Evolutionary conservation across 345 rosid genomes (phyloP), one percentile per base, ranked within the genome.

Genomic region (Punica granatum): DNA sequence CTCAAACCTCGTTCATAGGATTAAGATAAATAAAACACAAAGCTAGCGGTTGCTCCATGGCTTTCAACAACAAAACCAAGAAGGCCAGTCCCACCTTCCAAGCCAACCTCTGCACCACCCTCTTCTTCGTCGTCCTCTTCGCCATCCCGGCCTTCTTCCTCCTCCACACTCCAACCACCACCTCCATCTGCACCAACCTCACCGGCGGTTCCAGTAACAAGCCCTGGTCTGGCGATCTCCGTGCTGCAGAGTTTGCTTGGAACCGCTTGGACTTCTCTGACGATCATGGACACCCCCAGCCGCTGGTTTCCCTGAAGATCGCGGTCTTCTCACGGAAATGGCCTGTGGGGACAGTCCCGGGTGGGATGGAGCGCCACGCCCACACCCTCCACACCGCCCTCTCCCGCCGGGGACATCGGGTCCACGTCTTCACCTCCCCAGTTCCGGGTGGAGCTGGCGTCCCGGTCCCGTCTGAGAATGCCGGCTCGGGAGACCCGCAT

Each of bases 331-430:
- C 96, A 23, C 71, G 99, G 28, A 94, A 94, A 75, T 94, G 97
- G 99, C 99, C 99, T 0, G 44, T 83, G 0, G 88, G 88, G 0
- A 71, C 95, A 0, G 67, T 76, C 42, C 99, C 97, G 0, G 99
- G 97, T 0, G 99, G 99, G 58, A 94, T 94, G 99, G 99, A 94
- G 70, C 92, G 96, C n/a, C 99, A 94, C 1, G 99, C 99, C 31
- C 69, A 76, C 66, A 86, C 97, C 26, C 82, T 94, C 15, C 91
- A 94, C 68, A 79, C 86, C 0, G 92, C 89, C 35, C 77, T 94
- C 42, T 87, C 99, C 11, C 80, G 72, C 13, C 82, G 95, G 8
- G 99, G 99, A 14, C 99, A 94, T 66, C 77, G 69, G 7, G 88
- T 94, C 61, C 97, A 91, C 53, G 77, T 94, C 14, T 94, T 91